Conservation (phyloP, 2,329 filamentous ascomycete genomes). For the Coniochaeta sp. region DNA sequence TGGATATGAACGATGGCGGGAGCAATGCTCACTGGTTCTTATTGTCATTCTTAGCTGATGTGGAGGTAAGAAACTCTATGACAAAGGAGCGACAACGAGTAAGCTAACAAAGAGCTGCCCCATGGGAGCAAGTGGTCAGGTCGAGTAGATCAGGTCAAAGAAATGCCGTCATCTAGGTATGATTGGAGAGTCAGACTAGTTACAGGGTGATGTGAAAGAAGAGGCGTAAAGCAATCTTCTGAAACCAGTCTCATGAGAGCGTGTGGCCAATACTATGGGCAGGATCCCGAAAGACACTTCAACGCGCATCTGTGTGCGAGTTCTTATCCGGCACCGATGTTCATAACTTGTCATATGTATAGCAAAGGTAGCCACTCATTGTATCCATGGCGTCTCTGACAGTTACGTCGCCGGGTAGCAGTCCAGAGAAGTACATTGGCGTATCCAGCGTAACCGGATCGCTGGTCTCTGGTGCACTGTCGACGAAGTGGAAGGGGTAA, state of each 20-base stretch:
- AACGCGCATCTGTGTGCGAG: not conserved
- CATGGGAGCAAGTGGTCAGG: not conserved
- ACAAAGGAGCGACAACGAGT: not conserved
- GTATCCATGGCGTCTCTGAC: not conserved
- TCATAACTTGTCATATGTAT: not conserved
- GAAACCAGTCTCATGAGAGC: not conserved
- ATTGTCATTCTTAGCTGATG: not conserved
- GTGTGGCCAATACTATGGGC: not conserved
- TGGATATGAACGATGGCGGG: not conserved
- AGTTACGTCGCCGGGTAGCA: not conserved
- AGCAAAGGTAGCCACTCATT: not conserved
- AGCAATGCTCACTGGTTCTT: not conserved
- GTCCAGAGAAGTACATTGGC: not conserved
- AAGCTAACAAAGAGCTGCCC: not conserved
- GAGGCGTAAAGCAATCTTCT: not conserved
- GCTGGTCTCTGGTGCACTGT: slow-evolving; percentile 20
- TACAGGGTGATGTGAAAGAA: not conserved
- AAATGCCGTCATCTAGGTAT: not conserved
- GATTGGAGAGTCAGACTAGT: not conserved
- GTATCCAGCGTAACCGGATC: slow-evolving; percentile 19
- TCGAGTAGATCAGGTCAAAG: not conserved
- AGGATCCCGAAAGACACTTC: not conserved
- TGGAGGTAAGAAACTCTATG: not conserved
- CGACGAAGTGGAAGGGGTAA: slow-evolving; percentile 23
- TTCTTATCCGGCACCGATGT: not conserved